A percentile compares a stretch with the other conserved stretches of the same genome.
These are phyloP conservation scores for Fusarium multiceps DNA, from an alignment of 2,329 filamentous ascomycete species.

Conservation along the genomic window DNA sequence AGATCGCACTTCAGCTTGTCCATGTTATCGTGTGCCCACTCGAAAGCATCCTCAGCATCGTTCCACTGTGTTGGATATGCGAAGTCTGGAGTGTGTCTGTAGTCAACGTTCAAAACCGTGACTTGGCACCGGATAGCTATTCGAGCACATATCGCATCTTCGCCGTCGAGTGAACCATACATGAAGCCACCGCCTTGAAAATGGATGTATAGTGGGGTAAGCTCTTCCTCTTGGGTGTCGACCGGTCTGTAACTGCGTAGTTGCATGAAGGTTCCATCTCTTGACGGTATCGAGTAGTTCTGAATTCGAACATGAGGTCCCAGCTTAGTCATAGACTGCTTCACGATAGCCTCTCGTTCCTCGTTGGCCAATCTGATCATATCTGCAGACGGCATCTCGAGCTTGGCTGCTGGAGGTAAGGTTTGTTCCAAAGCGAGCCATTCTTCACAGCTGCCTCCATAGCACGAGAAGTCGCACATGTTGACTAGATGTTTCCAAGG, in stretches of 20 bases:
- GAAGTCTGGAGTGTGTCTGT: conserved; percentile 5
- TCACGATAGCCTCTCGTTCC: conserved; percentile 10
- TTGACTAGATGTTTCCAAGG: rapidly evolving
- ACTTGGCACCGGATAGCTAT: background rate
- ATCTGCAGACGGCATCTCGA: background rate
- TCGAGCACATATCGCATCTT: conserved; percentile 15
- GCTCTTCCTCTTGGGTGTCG: rapidly evolving
- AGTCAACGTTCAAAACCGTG: background rate
- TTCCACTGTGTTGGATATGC: conserved; percentile 12
- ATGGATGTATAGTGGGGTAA: conserved; percentile 2
- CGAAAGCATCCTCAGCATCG: conserved; percentile 7
- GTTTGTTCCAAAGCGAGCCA: conserved; percentile 1
- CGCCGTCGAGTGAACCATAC: conserved; percentile 2
- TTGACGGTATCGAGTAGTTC: background rate
- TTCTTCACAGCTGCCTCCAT: background rate
- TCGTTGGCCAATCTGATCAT: background rate
- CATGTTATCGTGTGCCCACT: conserved; percentile 11
- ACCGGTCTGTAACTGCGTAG: background rate
- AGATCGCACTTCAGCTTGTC: background rate
- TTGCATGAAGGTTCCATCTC: background rate
- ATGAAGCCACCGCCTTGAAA: conserved; percentile 20
- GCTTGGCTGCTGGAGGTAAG: background rate
- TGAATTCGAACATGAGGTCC: background rate
- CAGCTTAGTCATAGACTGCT: background rate
- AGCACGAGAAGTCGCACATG: conserved; percentile 7